phyloP scores from a whole-genome alignment of 192 early-diverging fungal genomes.

The Helicostylum pulchrum region DNA sequence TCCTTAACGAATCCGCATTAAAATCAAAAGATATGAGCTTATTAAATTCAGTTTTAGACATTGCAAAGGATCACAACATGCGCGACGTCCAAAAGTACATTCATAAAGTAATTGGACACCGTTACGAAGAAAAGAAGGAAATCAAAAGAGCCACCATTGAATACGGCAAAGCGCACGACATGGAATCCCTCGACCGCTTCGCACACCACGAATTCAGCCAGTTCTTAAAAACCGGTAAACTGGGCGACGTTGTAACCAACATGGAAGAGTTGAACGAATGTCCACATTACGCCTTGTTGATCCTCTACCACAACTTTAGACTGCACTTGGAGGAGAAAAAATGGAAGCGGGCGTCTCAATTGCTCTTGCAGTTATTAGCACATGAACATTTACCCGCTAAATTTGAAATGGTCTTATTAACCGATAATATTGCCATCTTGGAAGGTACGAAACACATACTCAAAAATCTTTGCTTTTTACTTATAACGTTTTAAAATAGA shows the following conservation, averaged over 20 bases:
- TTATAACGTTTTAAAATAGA: neutral
- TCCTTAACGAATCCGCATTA: neutral
- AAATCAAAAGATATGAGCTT: neutral
- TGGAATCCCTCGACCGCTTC: neutral
- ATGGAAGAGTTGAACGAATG: neutral
- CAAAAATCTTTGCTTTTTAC: neutral
- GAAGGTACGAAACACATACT: neutral
- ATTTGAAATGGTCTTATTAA: conserved; percentile 1
- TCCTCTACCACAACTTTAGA: neutral
- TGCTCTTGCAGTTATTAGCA: neutral
- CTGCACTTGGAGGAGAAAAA: neutral
- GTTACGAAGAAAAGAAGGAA: neutral
- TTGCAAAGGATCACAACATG: neutral
- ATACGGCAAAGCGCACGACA: conserved; percentile 7
- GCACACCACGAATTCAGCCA: neutral
- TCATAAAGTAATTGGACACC: conserved; percentile 2
- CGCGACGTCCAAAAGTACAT: neutral
- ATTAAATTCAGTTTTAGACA: neutral
- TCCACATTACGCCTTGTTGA: neutral
- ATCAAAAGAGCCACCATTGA: conserved; percentile 2
- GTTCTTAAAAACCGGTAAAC: conserved; percentile 1
- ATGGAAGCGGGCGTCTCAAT: neutral
- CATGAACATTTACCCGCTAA: neutral
- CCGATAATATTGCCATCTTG: conserved; percentile 2
- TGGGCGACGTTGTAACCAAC: neutral